Conservation (phyloP, 208 protist species). For the Eutreptiella sp. region DNA sequence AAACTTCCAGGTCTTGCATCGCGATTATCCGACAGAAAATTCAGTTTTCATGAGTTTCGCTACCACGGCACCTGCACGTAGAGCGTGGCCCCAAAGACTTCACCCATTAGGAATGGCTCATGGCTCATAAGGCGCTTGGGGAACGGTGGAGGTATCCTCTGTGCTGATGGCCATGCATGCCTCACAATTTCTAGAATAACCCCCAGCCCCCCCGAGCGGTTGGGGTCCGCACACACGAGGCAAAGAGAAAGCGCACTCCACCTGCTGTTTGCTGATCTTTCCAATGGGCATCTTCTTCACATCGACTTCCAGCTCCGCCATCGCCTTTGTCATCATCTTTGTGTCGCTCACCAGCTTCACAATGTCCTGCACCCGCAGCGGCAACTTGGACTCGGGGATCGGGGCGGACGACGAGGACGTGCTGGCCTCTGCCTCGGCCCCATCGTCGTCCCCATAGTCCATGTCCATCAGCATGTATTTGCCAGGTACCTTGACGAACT, state of each 20-base stretch:
- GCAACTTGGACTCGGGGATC: constrained; percentile 40
- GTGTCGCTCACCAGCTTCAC: constrained; percentile 57
- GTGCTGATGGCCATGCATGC: too few relatives aligned
- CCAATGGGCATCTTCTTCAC: constrained; percentile 65
- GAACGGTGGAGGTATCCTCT: too few relatives aligned
- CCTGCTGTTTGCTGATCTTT: constrained; percentile 65
- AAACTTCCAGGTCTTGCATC: too few relatives aligned
- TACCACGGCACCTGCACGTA: too few relatives aligned
- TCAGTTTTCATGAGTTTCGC: too few relatives aligned
- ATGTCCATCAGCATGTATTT: constrained; percentile 72
- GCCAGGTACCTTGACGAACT: constrained; percentile 49
- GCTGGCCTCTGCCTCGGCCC: constrained; percentile 8
- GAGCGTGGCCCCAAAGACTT: too few relatives aligned
- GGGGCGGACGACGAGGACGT: background rate
- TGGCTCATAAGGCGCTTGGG: too few relatives aligned
- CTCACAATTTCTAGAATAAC: too few relatives aligned
- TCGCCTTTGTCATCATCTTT: constrained; percentile 50
- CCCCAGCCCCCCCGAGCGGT: too few relatives aligned
- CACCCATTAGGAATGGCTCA: too few relatives aligned
- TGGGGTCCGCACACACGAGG: too few relatives aligned
- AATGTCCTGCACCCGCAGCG: constrained; percentile 42
- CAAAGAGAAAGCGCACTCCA: constrained; percentile 49
- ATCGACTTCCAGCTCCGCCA: constrained; percentile 66
- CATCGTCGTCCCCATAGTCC: constrained; percentile 45
- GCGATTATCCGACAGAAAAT: too few relatives aligned